A percentile compares a stretch with the other conserved stretches of the same genome.
phyloP scores from a whole-genome alignment of 148 eudicot genomes.

The Nyssa sinensis region DNA sequence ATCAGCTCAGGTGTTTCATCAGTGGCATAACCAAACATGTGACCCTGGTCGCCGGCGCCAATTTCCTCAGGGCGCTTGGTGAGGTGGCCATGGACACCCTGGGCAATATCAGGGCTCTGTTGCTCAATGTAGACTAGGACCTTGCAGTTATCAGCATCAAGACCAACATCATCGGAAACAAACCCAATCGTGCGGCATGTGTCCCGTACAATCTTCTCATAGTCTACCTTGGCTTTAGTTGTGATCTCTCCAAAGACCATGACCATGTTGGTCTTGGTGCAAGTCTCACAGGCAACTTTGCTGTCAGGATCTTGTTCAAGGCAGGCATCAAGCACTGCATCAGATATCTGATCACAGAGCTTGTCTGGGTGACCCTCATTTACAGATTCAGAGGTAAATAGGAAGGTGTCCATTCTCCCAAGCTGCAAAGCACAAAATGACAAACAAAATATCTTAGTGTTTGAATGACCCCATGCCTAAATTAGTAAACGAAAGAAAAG shows the following conservation, averaged over 20 bases:
- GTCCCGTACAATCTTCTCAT: constrained; percentile 7
- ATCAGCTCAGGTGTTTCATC: constrained; percentile 8
- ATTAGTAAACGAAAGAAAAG: not conserved
- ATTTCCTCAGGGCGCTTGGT: constrained; percentile 11
- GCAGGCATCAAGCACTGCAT: constrained; percentile 9
- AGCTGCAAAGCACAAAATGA: not conserved
- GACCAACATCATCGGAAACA: constrained; percentile 9
- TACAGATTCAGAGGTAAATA: constrained; percentile 11
- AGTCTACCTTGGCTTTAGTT: constrained; percentile 7
- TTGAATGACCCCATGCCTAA: not conserved
- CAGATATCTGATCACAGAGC: constrained; percentile 13
- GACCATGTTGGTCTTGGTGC: constrained; percentile 12
- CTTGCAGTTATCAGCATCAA: constrained; percentile 11
- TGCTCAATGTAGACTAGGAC: constrained; percentile 5
- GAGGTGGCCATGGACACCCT: constrained; percentile 14
- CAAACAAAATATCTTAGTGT: not conserved
- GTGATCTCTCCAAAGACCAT: constrained; percentile 12
- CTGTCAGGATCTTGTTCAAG: constrained; percentile 13
- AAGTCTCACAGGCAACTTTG: constrained; percentile 11
- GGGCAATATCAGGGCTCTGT: constrained; percentile 12
- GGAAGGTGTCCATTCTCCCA: constrained; percentile 10
- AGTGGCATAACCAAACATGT: constrained; percentile 11
- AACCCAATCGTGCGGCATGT: constrained; percentile 10
- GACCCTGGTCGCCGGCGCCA: constrained; percentile 11
- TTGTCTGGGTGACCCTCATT: constrained; percentile 11